Evolutionary conservation across 805 yeast genomes (phyloP), one percentile per base, ranked within the genome.

Genomic region (Ogataea ganodermae): DNA sequence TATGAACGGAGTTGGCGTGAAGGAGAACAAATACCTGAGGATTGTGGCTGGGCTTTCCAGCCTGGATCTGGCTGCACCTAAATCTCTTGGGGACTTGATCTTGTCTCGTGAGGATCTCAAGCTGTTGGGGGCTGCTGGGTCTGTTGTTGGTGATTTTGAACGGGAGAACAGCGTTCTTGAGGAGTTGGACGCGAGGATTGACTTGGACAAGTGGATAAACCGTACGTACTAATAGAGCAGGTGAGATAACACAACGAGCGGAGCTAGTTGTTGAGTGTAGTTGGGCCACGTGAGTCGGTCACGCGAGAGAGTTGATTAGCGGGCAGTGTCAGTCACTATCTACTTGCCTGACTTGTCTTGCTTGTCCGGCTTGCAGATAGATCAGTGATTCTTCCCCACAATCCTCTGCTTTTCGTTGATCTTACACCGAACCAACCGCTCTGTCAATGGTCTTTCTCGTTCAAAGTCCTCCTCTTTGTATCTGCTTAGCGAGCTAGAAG

Each of bases 361-460:
- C n/a, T n/a, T n/a, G n/a, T n/a, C n/a, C n/a, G n/a, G n/a, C n/a
- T n/a, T n/a, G n/a, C n/a, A n/a, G n/a, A n/a, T 17, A 12, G n/a
- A 18, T 4, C 24, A 23, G 28, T 39, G 39, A 32, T 47, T 42
- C 35, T 52, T 52, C 28, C 50, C 53, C 14, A 53, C 46, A 16
- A 54, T 55, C 26, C 50, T 55, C 21, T 61, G 60, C 23, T 73
- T 76, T n/a, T 74, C 70, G 35, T 74, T 73, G 13, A 81, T 60
- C 39, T 75, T 72, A 26, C 85, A 72, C 41, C 91, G 69, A 3
- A 85, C 84, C 52, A 85, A 65, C 0, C 86, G 71, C 57, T 84
- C 91, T 1, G 91, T 89, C 37, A 80, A 64, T 1, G 87, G 84
- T 2, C 66, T 71, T 26, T 64, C 65, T 1, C 56, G 61, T 14